Evolutionary conservation across 2,329 filamentous ascomycete species (phyloP), one percentile per base, ranked within the genome.

Genomic region (Amylocarpus encephaloides): DNA sequence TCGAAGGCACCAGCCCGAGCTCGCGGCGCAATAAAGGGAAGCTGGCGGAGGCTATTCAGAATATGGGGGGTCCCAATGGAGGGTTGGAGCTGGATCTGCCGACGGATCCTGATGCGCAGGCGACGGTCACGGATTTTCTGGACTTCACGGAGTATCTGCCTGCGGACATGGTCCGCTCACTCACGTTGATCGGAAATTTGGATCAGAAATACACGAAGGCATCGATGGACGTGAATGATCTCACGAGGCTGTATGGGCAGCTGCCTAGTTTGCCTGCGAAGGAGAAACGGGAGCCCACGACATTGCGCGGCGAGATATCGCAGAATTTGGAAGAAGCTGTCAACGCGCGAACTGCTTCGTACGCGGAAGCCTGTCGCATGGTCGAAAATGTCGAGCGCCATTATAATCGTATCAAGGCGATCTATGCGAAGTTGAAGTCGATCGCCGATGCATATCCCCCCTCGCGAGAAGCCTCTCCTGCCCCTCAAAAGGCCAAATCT

Each of bases 81-180:
- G 60, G 55, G 45, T 55, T 66, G 51, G 64, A 65, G 16, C 50
- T 66, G 35, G 61, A 65, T 42, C 46, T 62, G 18, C 63, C 64
- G 57, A 73, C 75, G 47, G 82, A 85, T 56, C 82, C 82, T 5
- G 82, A 86, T 69, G 80, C 80, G 22, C 80, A 85, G 60, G 80
- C 82, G 6, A 84, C 81, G n/a, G 77, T 85, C 15, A 83, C 79
- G 52, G 82, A 85, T 66, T 85, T 84, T 63, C 77, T 85, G 64
- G 82, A 85, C 53, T 68, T 68, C 40, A 66, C 75, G 64, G 83
- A 86, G 65, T 83, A 85, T 66, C 75, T 86, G 1, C 81, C 82
- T 10, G 79, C 81, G 45, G 83, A 86, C 62, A 77, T 86, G 60
- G 72, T 77, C 54, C 79, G 83, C 50, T 85, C 82, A 19, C 70